Evolutionary conservation across 805 yeast species (phyloP), one percentile per base, ranked within the genome.

Genomic region (Candida corydali): DNA sequence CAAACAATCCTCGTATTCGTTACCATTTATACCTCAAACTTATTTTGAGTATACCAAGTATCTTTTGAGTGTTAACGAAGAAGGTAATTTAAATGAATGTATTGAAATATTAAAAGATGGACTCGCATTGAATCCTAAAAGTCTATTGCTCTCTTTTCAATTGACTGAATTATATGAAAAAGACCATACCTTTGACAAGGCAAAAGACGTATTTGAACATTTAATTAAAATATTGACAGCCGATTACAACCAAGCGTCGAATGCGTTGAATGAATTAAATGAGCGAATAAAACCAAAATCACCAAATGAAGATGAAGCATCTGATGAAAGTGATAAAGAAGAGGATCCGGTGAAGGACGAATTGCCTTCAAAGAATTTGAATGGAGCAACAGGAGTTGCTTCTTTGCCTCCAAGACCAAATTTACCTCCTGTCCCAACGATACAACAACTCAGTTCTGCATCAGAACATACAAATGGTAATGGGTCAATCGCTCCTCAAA

Each of bases 131-230:
- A 86, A 85, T 54, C 91, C 95, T 3, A 63, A 63, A 32, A 83
- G 95, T 37, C 73, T 80, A 38, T 61, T 86, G 11, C 61, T 91
- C 32, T 69, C 81, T 10, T 78, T 80, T 46, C 77, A 78, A 46
- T 59, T 82, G 29, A 79, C 89, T 2, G 95, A 85, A 51, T 57
- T 75, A 23, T 75, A 74, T 49, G 97, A 91, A 58, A 59, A 70
- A 15, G 76, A 73, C 17, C 68, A 65, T 28, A 71, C 78, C 16
- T 52, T 63, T 12, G 71, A 70, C 1, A 70, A 70, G 18, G 75
- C 86, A 6, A 70, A 69, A 33, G 61, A 59, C 17, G 61, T 66
- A 3, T 81, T 76, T 59, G 69, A 71, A 23, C 52, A 51, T 1
- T 67, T 87, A 19, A 70, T 83, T 17, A 65, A 63, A n/a, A 40